phyloP scores from a whole-genome alignment of 805 yeast genomes.

The Helenozyma rhizophorensis region DNA sequence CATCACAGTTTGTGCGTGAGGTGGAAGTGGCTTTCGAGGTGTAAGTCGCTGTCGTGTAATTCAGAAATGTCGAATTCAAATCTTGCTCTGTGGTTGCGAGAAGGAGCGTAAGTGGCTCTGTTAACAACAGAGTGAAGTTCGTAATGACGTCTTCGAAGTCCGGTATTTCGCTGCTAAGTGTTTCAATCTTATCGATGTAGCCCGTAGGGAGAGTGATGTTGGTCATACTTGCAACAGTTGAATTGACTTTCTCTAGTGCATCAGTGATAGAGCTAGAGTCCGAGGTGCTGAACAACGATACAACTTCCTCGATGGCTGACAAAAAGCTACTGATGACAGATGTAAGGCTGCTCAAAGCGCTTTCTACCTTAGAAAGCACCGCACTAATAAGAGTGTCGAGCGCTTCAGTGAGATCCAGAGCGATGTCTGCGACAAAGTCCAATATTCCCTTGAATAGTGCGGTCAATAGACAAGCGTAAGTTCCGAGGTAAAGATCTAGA shows the following conservation, averaged over 20 bases:
- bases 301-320: constrained; percentile 43
- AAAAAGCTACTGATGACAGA: constrained; percentile 52
- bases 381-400: constrained; percentile 56
- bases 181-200: constrained; percentile 54
- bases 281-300: constrained; percentile 43
- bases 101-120: no score
- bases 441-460: constrained; percentile 72
- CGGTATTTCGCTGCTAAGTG: constrained; percentile 52
- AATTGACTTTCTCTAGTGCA: constrained; percentile 50
- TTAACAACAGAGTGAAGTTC: constrained; percentile 49
- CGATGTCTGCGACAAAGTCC: constrained; percentile 47
- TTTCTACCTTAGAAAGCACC: constrained; percentile 60
- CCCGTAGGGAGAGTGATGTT: constrained; percentile 62
- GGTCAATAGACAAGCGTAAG: constrained; percentile 77
- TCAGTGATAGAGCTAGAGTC: constrained; percentile 30
- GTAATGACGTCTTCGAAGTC: constrained; percentile 62
- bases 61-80: no score
- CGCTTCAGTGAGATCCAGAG: constrained; percentile 60
- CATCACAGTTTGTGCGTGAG: no score
- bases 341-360: constrained; percentile 60
- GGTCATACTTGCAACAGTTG: constrained; percentile 12
- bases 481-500: constrained; percentile 69
- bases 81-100: no score
- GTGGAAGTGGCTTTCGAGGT: no score
- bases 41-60: no score